Conservation (phyloP, 2,329 filamentous ascomycete genomes). For the Neodidymelliopsis sp. region DNA sequence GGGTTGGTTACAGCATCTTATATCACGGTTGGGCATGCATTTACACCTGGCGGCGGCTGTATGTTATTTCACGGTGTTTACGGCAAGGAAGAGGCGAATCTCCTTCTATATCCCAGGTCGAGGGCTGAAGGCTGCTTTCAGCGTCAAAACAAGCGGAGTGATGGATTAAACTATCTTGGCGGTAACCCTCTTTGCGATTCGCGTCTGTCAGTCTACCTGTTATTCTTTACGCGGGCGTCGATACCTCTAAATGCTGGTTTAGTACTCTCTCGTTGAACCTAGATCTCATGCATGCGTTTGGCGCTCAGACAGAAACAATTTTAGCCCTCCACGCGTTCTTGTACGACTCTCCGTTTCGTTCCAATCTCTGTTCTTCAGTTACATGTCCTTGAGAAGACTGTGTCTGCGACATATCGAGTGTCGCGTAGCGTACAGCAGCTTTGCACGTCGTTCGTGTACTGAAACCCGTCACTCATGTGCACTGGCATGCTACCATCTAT, state of each 20-base stretch:
- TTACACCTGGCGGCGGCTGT: constrained; percentile 50
- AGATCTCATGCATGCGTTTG: constrained; percentile 18
- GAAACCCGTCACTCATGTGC: constrained; percentile 17
- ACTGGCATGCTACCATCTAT: constrained; percentile 12
- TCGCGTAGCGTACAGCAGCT: neutral
- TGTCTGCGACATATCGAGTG: neutral
- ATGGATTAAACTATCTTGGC: constrained; percentile 10
- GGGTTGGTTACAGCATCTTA: constrained; percentile 37
- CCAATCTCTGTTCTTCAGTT: neutral
- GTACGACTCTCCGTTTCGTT: neutral
- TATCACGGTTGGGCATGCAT: constrained; percentile 45
- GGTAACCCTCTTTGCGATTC: constrained; percentile 10
- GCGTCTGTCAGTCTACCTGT: constrained; percentile 13
- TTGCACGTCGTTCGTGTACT: constrained; percentile 17
- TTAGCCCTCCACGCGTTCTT: constrained; percentile 8
- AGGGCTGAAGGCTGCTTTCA: neutral
- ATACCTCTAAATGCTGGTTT: constrained; percentile 11
- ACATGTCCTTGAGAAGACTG: neutral
- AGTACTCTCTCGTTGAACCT: constrained; percentile 7
- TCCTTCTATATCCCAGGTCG: constrained; percentile 18
- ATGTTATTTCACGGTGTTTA: constrained; percentile 46
- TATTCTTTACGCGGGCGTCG: constrained; percentile 8
- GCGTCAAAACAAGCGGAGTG: constrained; percentile 1
- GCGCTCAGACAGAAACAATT: constrained; percentile 21
- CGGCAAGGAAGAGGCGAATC: constrained; percentile 26